These are phyloP conservation scores for Paraleonurus japonicus DNA, from an alignment of 257 asterid genomes.

Conservation along the genomic window DNA sequence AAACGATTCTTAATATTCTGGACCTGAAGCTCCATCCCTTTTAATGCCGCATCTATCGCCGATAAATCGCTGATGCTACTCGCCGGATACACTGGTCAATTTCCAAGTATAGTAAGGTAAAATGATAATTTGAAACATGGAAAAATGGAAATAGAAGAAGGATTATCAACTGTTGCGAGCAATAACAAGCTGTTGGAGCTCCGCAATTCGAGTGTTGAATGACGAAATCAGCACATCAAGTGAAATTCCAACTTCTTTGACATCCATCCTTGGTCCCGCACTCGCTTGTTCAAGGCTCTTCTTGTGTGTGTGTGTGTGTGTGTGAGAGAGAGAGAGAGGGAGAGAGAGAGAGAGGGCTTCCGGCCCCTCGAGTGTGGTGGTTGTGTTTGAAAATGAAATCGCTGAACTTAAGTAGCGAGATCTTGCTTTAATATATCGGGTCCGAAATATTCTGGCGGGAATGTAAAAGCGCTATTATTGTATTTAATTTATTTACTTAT, in stretches of 20 bases:
- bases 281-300: not conserved
- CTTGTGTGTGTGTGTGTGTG: not conserved
- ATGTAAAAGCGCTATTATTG: not conserved
- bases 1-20: slow-evolving; percentile 63
- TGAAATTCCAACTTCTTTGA: slow-evolving; percentile 74
- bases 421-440: not conserved
- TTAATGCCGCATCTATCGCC: slow-evolving; percentile 67
- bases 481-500: no score
- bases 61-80: slow-evolving; percentile 72
- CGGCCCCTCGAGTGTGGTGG: not conserved
- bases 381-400: not conserved
- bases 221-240: slow-evolving; percentile 70
- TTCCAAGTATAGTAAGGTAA: not conserved
- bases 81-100: slow-evolving; percentile 75
- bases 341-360: no score
- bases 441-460: slow-evolving; percentile 16
- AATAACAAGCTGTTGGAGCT: slow-evolving; percentile 82
- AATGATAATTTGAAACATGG: not conserved
- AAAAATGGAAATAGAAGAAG: not conserved
- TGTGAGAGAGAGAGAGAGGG: not conserved
- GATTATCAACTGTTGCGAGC: slow-evolving; percentile 78
- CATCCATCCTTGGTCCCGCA: slow-evolving; percentile 46
- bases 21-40: slow-evolving; percentile 91
- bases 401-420: slow-evolving; percentile 4
- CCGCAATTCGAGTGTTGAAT: slow-evolving; percentile 76